These are phyloP conservation scores for Globisporangium mamillatum DNA, from an alignment of 352 stramenopile species.

Conservation along the genomic window DNA sequence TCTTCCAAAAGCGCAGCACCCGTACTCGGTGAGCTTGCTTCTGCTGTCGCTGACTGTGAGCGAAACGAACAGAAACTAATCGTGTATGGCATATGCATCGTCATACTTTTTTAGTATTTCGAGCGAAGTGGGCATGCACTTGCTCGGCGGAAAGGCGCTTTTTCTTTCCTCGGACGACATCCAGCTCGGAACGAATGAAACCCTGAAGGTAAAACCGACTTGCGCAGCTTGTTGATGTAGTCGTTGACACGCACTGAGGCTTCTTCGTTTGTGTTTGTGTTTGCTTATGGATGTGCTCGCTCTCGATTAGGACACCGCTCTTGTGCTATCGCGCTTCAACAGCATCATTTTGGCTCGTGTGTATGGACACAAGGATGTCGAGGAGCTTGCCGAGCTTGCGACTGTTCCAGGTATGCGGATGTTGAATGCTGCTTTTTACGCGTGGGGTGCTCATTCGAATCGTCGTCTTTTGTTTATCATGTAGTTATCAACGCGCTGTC, in stretches of 20 bases:
- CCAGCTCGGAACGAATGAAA: constrained; percentile 98
- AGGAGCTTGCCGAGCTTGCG: constrained; percentile 88
- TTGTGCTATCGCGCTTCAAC: constrained; percentile 94
- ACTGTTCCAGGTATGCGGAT: constrained; percentile 68
- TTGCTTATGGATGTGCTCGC: neutral
- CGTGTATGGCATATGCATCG: too few relatives aligned
- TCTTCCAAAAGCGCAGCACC: constrained; percentile 94
- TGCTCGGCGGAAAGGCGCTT: constrained; percentile 95
- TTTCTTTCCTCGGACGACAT: constrained; percentile 98
- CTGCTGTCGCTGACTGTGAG: neutral
- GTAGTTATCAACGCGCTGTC: constrained; percentile 97
- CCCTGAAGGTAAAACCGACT: constrained; percentile 57
- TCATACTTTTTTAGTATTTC: constrained; percentile 48
- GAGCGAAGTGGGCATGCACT: constrained; percentile 95
- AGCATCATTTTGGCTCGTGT: constrained; percentile 96
- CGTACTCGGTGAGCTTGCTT: constrained; percentile 59
- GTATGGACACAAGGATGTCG: constrained; percentile 88
- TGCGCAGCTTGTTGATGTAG: neutral
- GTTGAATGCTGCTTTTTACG: neutral
- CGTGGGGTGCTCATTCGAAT: neutral
- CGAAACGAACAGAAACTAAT: neutral
- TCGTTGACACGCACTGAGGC: neutral
- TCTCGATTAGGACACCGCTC: constrained; percentile 54
- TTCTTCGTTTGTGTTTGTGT: neutral
- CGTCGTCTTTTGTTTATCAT: neutral